Base-by-base conservation (phyloP, 805 yeast genomes). In the Candida pini region DNA sequence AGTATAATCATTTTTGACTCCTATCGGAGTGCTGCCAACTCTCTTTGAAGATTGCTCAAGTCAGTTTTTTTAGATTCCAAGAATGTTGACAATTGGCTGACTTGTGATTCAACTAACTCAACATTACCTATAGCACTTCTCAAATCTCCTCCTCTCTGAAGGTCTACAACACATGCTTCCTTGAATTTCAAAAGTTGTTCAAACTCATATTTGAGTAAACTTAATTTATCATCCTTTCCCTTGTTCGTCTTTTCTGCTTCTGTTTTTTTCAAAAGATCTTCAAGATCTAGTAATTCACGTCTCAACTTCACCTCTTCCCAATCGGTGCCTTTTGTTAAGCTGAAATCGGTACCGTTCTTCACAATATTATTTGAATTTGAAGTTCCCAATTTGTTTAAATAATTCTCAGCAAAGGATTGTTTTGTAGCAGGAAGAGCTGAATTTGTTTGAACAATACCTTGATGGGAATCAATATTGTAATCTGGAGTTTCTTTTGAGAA, bases 261-360 rank as follows among this genome's bases (percentile, higher is more conserved):
- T 3, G 84, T 80, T 38, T 73, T 69, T 7, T 62, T 65, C 36
- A 84, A 70, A 46, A 78, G 69, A n/a, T 66, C 60, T 48, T 88
- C 95, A 31, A 89, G 60, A 41, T 84, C 85, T 9, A 78, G 69
- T 41, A 90, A 66, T 54, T 88, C 90, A 32, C 89, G 73, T 60
- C 78, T 78, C 45, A 88, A 69, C 47, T 92, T 72, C 12, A 82
- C 94, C 50, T 82, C 87, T 57, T 89, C 97, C 95, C 97, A 87
- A 51, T 88, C 96, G 2, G 87, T 78, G n/a, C 81, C 88, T 48
- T 74, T 73, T 4, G 77, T 80, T 1, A 77, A 69, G 4, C 81
- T 73, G 53, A 82, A 81, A 54, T 85, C 89, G 0, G 88, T 78
- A 5, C 87, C 88, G 20, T 60, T 59, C 42, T 38, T 43, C 23